Percentiles rank a stretch among this genome's conserved stretches.
Conservation (phyloP, 2,329 filamentous ascomycete genomes). For the Phoma sp. region DNA sequence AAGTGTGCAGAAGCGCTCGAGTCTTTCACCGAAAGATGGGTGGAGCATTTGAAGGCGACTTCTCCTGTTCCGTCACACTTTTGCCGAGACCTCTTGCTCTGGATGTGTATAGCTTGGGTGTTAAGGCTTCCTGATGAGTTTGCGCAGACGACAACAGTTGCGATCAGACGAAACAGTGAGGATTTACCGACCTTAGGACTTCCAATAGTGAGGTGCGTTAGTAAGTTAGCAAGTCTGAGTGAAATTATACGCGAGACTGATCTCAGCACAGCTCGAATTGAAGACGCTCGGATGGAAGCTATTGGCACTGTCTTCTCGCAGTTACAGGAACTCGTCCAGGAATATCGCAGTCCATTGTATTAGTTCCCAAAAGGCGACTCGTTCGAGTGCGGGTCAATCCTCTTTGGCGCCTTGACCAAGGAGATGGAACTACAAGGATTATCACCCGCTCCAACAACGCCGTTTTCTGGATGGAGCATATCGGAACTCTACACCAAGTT, state of each 20-base stretch:
- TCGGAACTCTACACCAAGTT: background rate
- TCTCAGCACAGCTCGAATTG: background rate
- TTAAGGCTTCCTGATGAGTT: constrained; percentile 21
- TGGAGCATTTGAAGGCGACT: constrained; percentile 25
- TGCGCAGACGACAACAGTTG: background rate
- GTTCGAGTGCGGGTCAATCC: background rate
- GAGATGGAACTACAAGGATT: background rate
- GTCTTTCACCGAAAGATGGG: constrained; percentile 53
- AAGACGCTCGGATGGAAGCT: background rate
- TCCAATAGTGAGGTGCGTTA: background rate
- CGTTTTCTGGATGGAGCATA: background rate
- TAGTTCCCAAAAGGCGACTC: background rate
- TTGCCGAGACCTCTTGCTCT: constrained; percentile 28
- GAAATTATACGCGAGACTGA: no score
- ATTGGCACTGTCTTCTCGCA: background rate
- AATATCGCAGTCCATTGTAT: background rate
- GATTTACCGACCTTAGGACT: background rate
- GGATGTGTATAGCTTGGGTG: constrained; percentile 32
- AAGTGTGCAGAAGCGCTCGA: constrained; percentile 54
- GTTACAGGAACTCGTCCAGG: background rate
- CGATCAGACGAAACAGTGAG: background rate
- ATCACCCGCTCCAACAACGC: background rate
- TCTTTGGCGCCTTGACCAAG: background rate
- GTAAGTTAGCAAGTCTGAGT: no score
- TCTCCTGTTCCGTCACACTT: constrained; percentile 10